These are phyloP conservation scores for Phalaenopsis equestris DNA, from an alignment of 106 monocot genomes.

Conservation along the genomic window DNA sequence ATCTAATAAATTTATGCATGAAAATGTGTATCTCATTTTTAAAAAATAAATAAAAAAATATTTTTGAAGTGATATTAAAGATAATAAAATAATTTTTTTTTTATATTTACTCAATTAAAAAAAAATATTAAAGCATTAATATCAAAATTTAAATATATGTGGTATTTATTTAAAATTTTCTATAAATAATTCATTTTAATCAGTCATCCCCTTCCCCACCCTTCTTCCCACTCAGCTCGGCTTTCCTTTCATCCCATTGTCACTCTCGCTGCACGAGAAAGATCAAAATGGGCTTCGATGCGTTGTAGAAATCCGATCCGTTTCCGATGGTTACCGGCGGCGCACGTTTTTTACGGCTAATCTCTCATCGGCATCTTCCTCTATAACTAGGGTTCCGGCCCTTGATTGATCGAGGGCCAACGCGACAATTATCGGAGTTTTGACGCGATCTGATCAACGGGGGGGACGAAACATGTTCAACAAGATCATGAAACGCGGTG, in stretches of 20 bases:
- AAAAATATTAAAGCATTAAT: no score
- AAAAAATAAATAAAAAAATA: no score
- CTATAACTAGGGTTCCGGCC: constrained; percentile 5
- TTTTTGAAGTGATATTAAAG: no score
- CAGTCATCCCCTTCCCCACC: background rate
- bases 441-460: background rate
- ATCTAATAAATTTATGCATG: no score
- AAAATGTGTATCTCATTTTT: no score
- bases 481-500: constrained; percentile 28
- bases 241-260: background rate
- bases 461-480: constrained; percentile 13
- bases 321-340: background rate
- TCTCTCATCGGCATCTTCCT: background rate
- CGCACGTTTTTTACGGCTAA: background rate
- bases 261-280: constrained; percentile 3
- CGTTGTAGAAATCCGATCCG: background rate
- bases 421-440: background rate
- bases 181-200: background rate
- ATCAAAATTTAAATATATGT: no score
- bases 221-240: background rate
- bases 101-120: no score
- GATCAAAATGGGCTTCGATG: background rate
- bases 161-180: no score
- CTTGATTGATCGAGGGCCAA: background rate
- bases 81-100: no score